Conservation (phyloP, 2,329 filamentous ascomycete species). For the Lachnellula subtilissima region DNA sequence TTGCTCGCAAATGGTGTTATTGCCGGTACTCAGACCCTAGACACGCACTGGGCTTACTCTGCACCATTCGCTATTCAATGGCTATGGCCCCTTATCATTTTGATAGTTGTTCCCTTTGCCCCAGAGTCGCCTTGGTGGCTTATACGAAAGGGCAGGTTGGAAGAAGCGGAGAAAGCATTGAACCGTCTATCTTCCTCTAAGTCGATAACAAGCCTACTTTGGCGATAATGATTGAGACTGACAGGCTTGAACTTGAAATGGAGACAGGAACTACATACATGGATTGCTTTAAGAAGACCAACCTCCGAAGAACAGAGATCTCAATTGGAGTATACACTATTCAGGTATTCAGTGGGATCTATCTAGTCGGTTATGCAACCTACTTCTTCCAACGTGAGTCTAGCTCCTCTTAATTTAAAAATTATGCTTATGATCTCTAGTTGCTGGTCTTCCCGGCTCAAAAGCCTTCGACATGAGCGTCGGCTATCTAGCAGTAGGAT, state of each 20-base stretch:
- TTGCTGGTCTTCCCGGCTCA: slow-evolving; percentile 52
- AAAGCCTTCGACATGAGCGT: slow-evolving; percentile 55
- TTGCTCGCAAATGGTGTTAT: slow-evolving; percentile 43
- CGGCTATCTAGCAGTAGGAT: slow-evolving; percentile 44
- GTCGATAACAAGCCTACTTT: slow-evolving; percentile 41
- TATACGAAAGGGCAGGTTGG: slow-evolving; percentile 38
- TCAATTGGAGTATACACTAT: slow-evolving; percentile 46
- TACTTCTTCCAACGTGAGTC: slow-evolving; percentile 40
- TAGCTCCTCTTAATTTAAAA: neutral
- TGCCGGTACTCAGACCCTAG: slow-evolving; percentile 22
- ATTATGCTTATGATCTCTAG: slow-evolving; percentile 22
- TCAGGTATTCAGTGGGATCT: slow-evolving; percentile 18
- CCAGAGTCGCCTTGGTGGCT: slow-evolving; percentile 47
- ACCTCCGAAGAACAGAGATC: slow-evolving; percentile 49
- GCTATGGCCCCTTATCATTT: slow-evolving; percentile 44
- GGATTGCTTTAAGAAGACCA: slow-evolving; percentile 49
- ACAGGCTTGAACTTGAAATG: slow-evolving; percentile 46
- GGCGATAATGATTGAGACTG: slow-evolving; percentile 51
- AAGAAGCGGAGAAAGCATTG: slow-evolving; percentile 35
- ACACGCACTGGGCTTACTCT: slow-evolving; percentile 19
- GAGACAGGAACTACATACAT: slow-evolving; percentile 39
- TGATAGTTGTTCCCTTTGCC: slow-evolving; percentile 39
- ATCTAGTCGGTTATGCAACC: slow-evolving; percentile 44
- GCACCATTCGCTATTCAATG: slow-evolving; percentile 30
- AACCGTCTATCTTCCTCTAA: slow-evolving; percentile 39